Conservation (phyloP, 495 filamentous ascomycete genomes). For the Penicillium roqueforti region DNA sequence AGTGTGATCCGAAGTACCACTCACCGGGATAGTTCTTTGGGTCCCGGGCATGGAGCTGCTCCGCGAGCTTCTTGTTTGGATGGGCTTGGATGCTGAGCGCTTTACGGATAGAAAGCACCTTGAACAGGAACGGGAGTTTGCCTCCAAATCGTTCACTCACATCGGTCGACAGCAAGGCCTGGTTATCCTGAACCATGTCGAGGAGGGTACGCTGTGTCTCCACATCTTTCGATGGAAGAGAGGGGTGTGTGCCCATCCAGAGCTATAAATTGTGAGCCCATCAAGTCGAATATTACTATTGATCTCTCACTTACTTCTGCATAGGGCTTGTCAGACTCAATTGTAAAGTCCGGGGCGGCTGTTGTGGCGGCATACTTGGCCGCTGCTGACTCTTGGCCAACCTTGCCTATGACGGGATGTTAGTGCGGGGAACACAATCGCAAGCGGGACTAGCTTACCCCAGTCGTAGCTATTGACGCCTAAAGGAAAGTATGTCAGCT, state of each 20-base stretch:
- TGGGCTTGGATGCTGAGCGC: constrained; percentile 96
- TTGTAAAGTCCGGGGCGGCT: constrained; percentile 61
- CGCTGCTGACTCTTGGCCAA: constrained; percentile 71
- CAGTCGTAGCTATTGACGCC: constrained; percentile 98
- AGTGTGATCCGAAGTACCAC: background rate
- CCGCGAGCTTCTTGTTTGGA: constrained; percentile 95
- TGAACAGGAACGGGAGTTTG: constrained; percentile 94
- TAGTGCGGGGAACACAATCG: constrained; percentile 24
- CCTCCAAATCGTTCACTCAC: constrained; percentile 67
- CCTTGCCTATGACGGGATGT: constrained; percentile 51
- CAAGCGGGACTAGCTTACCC: constrained; percentile 51
- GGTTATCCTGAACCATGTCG: constrained; percentile 85
- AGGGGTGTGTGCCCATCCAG: constrained; percentile 99
- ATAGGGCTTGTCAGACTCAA: constrained; percentile 76
- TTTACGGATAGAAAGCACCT: constrained; percentile 90
- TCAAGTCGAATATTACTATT: background rate
- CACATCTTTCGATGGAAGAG: constrained; percentile 86
- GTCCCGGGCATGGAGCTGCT: constrained; percentile 78
- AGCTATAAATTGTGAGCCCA: constrained; percentile 52
- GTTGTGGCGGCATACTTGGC: constrained; percentile 74
- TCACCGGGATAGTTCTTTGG: constrained; percentile 86
- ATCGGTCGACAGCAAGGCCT: constrained; percentile 67
- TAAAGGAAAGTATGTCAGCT: constrained; percentile 23
- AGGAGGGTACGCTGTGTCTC: constrained; percentile 80
- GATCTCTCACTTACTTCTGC: constrained; percentile 60